A percentile compares a stretch with the other conserved stretches of the same genome.
These are phyloP conservation scores for Lactarius hengduanensis DNA, from an alignment of 768 basidiomycete species.

Conservation along the genomic window DNA sequence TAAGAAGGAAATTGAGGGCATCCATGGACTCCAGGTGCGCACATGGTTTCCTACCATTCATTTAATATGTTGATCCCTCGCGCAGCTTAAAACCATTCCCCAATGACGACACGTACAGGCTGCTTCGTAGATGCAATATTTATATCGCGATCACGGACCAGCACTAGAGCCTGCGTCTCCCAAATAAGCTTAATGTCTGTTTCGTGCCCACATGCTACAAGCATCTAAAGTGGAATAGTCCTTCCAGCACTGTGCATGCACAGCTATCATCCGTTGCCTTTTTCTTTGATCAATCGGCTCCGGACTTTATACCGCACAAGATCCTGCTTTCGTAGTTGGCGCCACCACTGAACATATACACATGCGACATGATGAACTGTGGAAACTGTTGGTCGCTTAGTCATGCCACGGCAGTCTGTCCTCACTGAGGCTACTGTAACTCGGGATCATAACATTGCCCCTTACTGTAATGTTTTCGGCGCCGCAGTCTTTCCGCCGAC, in stretches of 20 bases:
- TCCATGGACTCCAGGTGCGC: constrained; percentile 89
- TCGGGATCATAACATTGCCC: background rate
- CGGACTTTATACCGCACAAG: background rate
- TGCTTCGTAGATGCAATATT: constrained; percentile 11
- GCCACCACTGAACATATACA: background rate
- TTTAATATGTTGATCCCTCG: background rate
- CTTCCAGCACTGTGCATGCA: background rate
- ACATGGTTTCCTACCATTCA: constrained; percentile 28
- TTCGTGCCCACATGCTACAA: constrained; percentile 8
- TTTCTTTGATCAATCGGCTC: background rate
- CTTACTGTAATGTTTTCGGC: background rate
- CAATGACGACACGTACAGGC: constrained; percentile 6
- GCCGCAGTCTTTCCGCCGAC: background rate
- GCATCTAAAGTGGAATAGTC: background rate
- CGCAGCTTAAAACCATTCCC: constrained; percentile 25
- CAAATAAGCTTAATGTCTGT: constrained; percentile 8
- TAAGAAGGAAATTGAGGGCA: constrained; percentile 85
- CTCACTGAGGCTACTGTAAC: background rate
- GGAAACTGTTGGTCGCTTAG: background rate
- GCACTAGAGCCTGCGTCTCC: background rate
- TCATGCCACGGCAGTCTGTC: background rate
- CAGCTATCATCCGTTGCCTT: constrained; percentile 3
- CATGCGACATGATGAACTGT: background rate
- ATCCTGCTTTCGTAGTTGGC: background rate
- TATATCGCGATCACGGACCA: constrained; percentile 1